A percentile compares a stretch with the other conserved stretches of the same genome.
phyloP scores from a whole-genome alignment of 2,329 filamentous ascomycete species.

The Alternaria ethzedia region DNA sequence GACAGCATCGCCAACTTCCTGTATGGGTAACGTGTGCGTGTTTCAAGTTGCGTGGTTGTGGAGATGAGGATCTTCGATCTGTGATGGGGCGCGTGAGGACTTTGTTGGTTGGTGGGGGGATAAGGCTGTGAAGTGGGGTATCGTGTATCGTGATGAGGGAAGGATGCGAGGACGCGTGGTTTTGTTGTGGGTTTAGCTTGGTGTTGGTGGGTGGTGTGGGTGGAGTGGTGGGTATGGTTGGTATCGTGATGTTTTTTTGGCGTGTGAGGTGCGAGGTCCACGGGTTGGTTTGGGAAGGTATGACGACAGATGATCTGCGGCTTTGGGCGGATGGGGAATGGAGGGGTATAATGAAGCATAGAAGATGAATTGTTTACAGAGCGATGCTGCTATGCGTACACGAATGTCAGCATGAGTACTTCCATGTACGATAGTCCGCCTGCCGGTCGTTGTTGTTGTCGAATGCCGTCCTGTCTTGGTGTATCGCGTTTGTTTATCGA shows the following conservation, averaged over 20 bases:
- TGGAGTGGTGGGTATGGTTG: not conserved
- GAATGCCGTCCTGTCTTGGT: no score
- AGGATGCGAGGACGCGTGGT: not conserved
- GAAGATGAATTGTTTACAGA: no score
- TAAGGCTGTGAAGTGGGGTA: not conserved
- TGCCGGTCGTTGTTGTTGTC: no score
- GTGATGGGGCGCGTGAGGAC: not conserved
- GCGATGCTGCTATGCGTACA: no score
- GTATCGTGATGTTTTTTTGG: not conserved
- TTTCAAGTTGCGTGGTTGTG: not conserved
- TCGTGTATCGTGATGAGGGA: not conserved
- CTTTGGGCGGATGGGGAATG: no score
- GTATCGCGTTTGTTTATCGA: no score
- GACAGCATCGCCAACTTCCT: not conserved
- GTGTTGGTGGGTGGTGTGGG: not conserved
- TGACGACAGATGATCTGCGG: constrained; percentile 10
- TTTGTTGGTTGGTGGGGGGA: not conserved
- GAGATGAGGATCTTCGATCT: constrained; percentile 1
- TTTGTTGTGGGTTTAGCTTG: not conserved
- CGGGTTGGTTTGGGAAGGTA: not conserved
- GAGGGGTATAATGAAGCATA: no score
- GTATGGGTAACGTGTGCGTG: not conserved
- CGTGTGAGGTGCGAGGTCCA: not conserved
- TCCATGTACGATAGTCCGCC: no score
- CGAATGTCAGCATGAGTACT: no score